Base-by-base conservation (phyloP, 2,329 filamentous ascomycete species). In the Penicillium sp. region DNA sequence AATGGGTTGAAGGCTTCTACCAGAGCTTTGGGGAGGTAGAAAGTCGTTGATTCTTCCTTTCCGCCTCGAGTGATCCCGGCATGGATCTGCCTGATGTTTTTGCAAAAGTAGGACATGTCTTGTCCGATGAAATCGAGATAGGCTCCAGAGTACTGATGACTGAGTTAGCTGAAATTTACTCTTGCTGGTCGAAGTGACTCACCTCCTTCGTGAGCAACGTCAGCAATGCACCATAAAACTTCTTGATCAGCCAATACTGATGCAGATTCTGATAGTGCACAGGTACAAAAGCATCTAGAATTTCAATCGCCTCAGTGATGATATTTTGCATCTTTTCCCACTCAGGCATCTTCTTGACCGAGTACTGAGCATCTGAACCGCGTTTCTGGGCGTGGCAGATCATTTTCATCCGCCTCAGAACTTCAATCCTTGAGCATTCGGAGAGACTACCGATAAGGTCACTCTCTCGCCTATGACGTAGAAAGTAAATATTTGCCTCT, bases 271-370 rank as follows among this genome's bases (percentile, higher is more conserved):
- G 50, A 34, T 52, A 52, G 8, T 44, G 33, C n/a, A 43, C 28
- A 10, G 50, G 50, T 3, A 48, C 39, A 26, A 48, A 52, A 7
- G 50, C 38, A 44, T 52, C 38, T 18, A 52, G 24, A 24, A 52
- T 44, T 16, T 36, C 45, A 5, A 52, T 36, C 2, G 44, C 44
- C 10, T 31, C 15, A 16, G n/a, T 44, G 16, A 31, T 13, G n/a
- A 52, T 45, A 8, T 45, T 29, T 18, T 29, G n/a, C 10, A 26
- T 7, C 6, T 7, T 42, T 16, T 8, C 26, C 39, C 15, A 10
- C 24, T 8, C 13, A 16, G 39, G 26, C 21, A 2, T 42, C 26
- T 24, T 42, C 38, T 18, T 42, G 39, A 5, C 5, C 5, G 12
- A 3, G 8, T 10, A 15, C 13, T 42, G 12, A n/a, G 15, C 7